Evolutionary conservation across 2,329 filamentous ascomycete genomes (phyloP).

Genomic region (Colletotrichum ledebouriae): DNA sequence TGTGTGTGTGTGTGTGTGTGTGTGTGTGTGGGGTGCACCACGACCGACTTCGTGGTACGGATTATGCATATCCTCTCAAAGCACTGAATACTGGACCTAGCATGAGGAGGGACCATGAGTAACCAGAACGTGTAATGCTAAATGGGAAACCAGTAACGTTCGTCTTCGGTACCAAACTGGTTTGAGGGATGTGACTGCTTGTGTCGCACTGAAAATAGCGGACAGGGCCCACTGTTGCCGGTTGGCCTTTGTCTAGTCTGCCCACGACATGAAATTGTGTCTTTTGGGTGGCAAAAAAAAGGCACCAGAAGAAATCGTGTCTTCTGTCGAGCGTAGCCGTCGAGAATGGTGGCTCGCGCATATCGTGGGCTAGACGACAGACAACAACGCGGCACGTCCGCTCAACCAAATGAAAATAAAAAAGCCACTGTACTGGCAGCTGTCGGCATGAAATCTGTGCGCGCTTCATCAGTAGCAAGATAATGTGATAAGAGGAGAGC

Average conservation of each 20-base stretch:
- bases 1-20: conserved; percentile 9
- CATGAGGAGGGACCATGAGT: no score
- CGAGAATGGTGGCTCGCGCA: conserved; percentile 12
- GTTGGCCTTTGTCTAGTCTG: no score
- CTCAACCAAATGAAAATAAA: not conserved
- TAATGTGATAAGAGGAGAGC: conserved; percentile 7
- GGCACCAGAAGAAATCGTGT: no score
- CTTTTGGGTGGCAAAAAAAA: no score
- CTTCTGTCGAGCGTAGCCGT: not conserved
- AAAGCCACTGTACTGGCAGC: conserved; percentile 3
- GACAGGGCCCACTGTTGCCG: no score
- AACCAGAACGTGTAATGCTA: no score
- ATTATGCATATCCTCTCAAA: conserved; percentile 7
- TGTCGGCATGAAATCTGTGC: conserved; percentile 29
- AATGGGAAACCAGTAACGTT: no score
- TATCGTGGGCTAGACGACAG: not conserved
- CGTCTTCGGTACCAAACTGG: conserved; percentile 4
- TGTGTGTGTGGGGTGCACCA: not conserved
- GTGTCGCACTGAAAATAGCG: conserved; percentile 11
- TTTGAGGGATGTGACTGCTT: conserved; percentile 25
- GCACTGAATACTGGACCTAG: not conserved
- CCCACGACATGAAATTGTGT: no score
- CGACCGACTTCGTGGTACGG: conserved; percentile 10
- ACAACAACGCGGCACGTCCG: conserved; percentile 17
- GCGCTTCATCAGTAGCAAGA: not conserved